phyloP scores from a whole-genome alignment of 441 rosid species.

The Cnidoscolus chayamansa region DNA sequence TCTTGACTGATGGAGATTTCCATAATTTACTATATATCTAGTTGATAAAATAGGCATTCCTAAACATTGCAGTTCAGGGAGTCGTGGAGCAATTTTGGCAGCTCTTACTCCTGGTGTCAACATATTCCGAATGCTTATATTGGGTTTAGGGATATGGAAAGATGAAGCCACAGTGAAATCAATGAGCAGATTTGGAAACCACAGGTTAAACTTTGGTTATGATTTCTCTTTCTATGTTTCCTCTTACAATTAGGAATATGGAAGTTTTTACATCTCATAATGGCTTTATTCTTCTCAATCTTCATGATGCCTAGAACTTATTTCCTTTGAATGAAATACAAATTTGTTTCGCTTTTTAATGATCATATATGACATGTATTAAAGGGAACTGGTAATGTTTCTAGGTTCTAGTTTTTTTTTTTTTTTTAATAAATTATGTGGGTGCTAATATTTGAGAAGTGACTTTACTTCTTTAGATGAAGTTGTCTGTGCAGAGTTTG shows the following conservation, averaged over 20 bases:
- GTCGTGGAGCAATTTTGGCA: slow-evolving; percentile 72
- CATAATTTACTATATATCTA: slow-evolving; percentile 9
- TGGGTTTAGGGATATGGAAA: slow-evolving; percentile 72
- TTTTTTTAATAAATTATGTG: no score
- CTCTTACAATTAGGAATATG: neutral
- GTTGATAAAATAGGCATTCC: slow-evolving; percentile 19
- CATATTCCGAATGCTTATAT: slow-evolving; percentile 59
- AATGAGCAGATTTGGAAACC: slow-evolving; percentile 86
- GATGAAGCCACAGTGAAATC: slow-evolving; percentile 84
- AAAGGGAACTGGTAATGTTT: neutral
- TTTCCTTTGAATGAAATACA: neutral
- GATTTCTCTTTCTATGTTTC: neutral
- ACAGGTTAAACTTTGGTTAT: slow-evolving; percentile 37
- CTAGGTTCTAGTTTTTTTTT: neutral
- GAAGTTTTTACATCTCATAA: neutral
- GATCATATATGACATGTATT: neutral
- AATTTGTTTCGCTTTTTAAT: neutral
- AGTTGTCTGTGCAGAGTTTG: neutral
- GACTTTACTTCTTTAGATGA: neutral
- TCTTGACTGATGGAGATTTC: slow-evolving; percentile 9
- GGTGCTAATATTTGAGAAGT: neutral
- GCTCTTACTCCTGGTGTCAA: slow-evolving; percentile 63
- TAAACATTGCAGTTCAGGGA: slow-evolving; percentile 54
- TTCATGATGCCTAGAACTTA: neutral
- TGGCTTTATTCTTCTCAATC: neutral